Percentiles rank a stretch among this genome's conserved stretches.
Conservation (phyloP, 345 rosid species). For the Eucalyptus grandis region DNA sequence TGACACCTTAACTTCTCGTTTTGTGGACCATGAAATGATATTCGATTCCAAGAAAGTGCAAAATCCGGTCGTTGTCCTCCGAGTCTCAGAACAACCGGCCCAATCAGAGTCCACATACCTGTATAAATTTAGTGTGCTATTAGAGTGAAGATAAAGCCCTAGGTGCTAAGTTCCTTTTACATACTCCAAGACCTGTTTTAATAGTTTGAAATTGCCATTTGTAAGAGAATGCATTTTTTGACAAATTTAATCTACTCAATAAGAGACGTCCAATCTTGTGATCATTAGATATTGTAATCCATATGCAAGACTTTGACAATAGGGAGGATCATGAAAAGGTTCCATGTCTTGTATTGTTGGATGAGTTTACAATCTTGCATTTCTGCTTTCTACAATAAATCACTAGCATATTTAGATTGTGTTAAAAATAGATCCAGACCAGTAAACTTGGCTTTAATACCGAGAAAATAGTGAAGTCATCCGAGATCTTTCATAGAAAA, state of each 20-base stretch:
- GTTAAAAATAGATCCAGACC: background rate
- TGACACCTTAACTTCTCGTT: background rate
- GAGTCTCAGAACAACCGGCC: fast-evolving
- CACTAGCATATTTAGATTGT: background rate
- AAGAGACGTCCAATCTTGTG: background rate
- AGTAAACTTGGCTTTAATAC: background rate
- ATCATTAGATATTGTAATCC: background rate
- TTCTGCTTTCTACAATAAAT: background rate
- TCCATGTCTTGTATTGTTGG: background rate
- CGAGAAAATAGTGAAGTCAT: background rate
- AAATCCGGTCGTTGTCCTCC: background rate
- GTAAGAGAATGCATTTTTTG: background rate
- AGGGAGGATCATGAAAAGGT: background rate
- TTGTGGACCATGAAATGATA: background rate
- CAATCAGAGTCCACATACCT: background rate
- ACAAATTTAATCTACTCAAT: background rate
- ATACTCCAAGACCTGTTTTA: fast-evolving
- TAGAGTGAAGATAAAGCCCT: background rate
- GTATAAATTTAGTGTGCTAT: background rate
- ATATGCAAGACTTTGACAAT: background rate
- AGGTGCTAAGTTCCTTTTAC: background rate
- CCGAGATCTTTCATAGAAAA: background rate
- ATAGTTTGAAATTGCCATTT: background rate
- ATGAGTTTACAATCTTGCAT: background rate
- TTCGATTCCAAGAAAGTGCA: background rate